phyloP scores from a whole-genome alignment of 2,329 filamentous ascomycete species.

The Cladophialophora yegresii region DNA sequence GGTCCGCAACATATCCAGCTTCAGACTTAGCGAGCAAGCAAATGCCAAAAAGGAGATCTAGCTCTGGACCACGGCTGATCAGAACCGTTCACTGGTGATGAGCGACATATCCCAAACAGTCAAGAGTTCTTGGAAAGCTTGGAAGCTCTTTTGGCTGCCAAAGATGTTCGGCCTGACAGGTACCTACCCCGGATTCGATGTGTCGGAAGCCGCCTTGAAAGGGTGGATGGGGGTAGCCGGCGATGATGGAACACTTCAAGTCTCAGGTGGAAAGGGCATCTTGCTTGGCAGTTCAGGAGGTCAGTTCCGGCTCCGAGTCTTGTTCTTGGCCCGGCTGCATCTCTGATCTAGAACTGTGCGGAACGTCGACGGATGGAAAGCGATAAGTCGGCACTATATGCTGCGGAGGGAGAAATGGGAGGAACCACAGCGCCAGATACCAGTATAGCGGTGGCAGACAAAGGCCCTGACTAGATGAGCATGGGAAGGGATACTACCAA shows the following conservation, averaged over 20 bases:
- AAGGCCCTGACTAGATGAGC: background rate
- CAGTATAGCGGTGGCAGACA: background rate
- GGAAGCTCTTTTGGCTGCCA: background rate
- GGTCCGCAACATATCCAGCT: slow-evolving; percentile 1
- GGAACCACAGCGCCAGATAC: background rate
- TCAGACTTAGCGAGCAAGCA: background rate
- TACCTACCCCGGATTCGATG: slow-evolving; percentile 2
- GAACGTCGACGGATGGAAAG: background rate
- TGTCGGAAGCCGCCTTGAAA: background rate
- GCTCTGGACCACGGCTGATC: background rate
- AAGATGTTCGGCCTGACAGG: background rate
- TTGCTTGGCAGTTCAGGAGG: slow-evolving; percentile 1
- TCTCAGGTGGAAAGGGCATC: background rate
- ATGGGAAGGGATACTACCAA: background rate
- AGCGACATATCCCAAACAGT: slow-evolving; percentile 2
- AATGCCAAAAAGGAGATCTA: background rate
- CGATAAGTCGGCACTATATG: background rate
- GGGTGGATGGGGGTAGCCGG: background rate
- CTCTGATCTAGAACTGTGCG: background rate
- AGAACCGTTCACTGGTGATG: background rate
- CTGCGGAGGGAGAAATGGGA: too few species aligned
- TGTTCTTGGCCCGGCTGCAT: background rate
- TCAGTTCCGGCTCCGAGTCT: background rate
- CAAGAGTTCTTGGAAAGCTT: slow-evolving; percentile 2
- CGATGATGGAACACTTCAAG: background rate